Evolutionary conservation across 1,284 basidiomycete genomes (phyloP), one percentile per base, ranked within the genome.

Genomic region (Malassezia caprae): DNA sequence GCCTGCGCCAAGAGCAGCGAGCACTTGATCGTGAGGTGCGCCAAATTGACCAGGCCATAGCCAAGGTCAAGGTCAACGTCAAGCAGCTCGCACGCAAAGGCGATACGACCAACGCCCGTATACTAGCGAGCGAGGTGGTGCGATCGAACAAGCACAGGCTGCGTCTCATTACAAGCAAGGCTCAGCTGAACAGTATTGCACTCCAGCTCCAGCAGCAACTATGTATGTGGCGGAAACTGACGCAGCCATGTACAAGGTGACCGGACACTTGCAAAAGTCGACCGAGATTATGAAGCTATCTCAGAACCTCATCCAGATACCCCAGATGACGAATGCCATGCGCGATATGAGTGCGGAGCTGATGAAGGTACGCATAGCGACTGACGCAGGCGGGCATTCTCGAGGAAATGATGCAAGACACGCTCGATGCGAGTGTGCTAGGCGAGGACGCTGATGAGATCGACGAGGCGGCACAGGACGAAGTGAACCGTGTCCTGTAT

Each of bases 241-340:
- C 28, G 17, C 47, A 96, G 94, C 94, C 0, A 90, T 96, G 86
- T 79, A 86, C 67, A 99, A 98, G 78, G 89, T 98, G 37, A 96
- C 94, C 2, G 94, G 94, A 8, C 84, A 89, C 21, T 79, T 99
- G 65, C 90, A 96, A 77, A 96, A 91, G 77, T 93, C 89, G 10
- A 91, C 93, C 1, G 93, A 98, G 77, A 96, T 98, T 61, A 98
- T 99, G 93, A 98, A 88, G 78, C 80, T 91, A 30, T 93, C 91
- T 4, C 98, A 96, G 76, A 79, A 85, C 44, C 81, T 98, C 42
- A 80, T 98, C 68, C 90, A 85, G 72, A 79, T 98, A 31, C 94
- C 94, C 15, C 88, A 98, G 75, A 83, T 98, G 51, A 87, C 84
- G 73, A 85, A 84, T 62, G 82, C 83, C 0, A 98, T 99, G 94